These are phyloP conservation scores for Potentilla sterilis DNA, from an alignment of 306 rosid genomes.

Conservation along the genomic window DNA sequence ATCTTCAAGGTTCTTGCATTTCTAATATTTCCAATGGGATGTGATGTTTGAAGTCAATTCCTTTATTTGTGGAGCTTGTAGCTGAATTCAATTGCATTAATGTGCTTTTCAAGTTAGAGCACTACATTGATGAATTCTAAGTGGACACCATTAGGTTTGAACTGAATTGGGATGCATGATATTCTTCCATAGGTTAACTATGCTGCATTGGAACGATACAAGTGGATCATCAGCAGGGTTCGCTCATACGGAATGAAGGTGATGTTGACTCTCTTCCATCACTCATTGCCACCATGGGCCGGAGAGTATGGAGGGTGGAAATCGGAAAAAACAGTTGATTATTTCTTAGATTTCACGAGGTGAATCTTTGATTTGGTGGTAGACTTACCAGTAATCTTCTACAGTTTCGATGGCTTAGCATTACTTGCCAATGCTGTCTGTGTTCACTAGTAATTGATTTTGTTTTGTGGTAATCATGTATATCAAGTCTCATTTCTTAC, in stretches of 20 bases:
- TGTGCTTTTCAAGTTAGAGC: background rate
- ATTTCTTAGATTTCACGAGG: constrained; percentile 91
- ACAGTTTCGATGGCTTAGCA: constrained; percentile 16
- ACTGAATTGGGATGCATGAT: constrained; percentile 19
- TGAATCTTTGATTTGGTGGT: constrained; percentile 30
- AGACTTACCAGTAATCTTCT: constrained; percentile 12
- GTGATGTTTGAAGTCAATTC: background rate
- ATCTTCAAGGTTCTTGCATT: background rate
- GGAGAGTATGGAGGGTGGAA: constrained; percentile 99
- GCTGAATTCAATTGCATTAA: background rate
- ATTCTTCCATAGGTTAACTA: constrained; percentile 61
- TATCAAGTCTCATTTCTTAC: background rate
- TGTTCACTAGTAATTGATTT: background rate
- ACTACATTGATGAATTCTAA: background rate
- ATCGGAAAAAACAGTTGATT: constrained; percentile 86
- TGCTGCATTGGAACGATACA: constrained; percentile 95
- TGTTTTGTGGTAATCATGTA: background rate
- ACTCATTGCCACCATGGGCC: constrained; percentile 94
- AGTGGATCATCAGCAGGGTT: constrained; percentile 83
- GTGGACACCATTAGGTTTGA: constrained; percentile 7
- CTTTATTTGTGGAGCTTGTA: background rate
- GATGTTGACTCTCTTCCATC: constrained; percentile 96
- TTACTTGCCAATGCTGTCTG: background rate
- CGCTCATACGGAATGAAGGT: constrained; percentile 93
- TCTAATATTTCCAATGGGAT: background rate